Base-by-base conservation (phyloP, 352 stramenopile species). In the Phytophthora multivora region DNA sequence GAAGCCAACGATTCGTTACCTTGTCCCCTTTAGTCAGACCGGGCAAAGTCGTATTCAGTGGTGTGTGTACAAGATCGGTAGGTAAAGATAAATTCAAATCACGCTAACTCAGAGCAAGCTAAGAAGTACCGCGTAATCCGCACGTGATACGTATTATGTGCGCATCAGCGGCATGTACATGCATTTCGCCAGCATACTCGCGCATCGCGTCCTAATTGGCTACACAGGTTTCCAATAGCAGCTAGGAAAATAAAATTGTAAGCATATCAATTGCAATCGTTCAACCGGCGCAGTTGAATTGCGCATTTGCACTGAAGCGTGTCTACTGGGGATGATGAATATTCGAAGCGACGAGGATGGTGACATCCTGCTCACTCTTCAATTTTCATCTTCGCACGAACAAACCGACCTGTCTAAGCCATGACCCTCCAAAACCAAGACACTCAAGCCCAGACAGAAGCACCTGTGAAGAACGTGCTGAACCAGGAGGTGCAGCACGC, bases 401-500 rank as follows among this genome's bases (percentile, higher is more conserved):
- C 19, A 47, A 47, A 16, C 40, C 28, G 8, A 8, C 12, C 33
- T 16, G 48, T 9, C 26, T 11, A 31, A 2, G 9, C 8, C 3
- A 71, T 71, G 63, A 35, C 63, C 18, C 63, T 55, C 15, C 53
- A 71, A 55, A 50, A 71, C 63, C 33, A 63, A 23, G 23, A 55
- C 15, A 3, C 15, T 16, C 41, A 21, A 18, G 30, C 21, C 11
- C n/a, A 35, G 18, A 6, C 28, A 26, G 16, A 40, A 16, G 30
- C 50, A 1, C 36, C 54, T 10, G 18, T 63, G 19, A 64, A 64
- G 39, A 64, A 64, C 38, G 46, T 47, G n/a, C 39, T 64, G 9
- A 64, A 57, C 28, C 46, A 46, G 15, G 47, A 58, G 18, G 56
- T 66, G 9, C 11, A 51, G 26, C 56, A 71, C 21, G 50, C 38